Base-by-base conservation (phyloP, 257 asterid species). In the Verbascum thapsus region DNA sequence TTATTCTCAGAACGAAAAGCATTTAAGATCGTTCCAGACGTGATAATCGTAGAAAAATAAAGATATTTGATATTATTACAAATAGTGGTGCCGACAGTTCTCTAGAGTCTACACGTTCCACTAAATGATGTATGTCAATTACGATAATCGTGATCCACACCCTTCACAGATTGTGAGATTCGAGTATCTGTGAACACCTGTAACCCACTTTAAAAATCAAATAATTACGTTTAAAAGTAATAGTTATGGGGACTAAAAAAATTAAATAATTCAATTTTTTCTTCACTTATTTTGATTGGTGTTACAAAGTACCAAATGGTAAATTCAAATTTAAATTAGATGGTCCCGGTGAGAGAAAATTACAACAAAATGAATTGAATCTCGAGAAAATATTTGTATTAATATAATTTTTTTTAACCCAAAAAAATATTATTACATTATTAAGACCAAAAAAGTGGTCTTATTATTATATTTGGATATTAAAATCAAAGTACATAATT, bases 341-440 rank as follows among this genome's bases (percentile, higher is more conserved):
- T 74, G 80, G 80, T 74, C 80, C 80, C 80, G 70, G 80, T 64
- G 80, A 74, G 80, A 74, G 80, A 74, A 58, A 30, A 54, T n/a
- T n/a, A n/a, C n/a, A n/a, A n/a, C n/a, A n/a, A 5, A 47, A 43
- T 30, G 63, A n/a, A n/a, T n/a, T n/a, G n/a, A n/a, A n/a, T n/a
- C n/a, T n/a, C n/a, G n/a, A n/a, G n/a, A n/a, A n/a, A n/a, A n/a
- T n/a, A n/a, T n/a, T n/a, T n/a, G n/a, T n/a, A n/a, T n/a, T n/a
- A 64, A 58, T 42, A 56, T 57, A 63, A 57, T 35, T 43, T 43
- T 10, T 50, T 49, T 56, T 54, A 43, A 35, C 52, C 68, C 54
- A n/a, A 55, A 37, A 50, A 58, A 52, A 34, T 22, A 48, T 45
- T 59, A 30, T 12, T 58, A 69, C 39, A 59, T 58, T 69, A 59